A percentile compares a stretch with the other conserved stretches of the same genome.
These are phyloP conservation scores for Vitellaria paradoxa DNA, from an alignment of 179 eudicot genomes.

Conservation along the genomic window DNA sequence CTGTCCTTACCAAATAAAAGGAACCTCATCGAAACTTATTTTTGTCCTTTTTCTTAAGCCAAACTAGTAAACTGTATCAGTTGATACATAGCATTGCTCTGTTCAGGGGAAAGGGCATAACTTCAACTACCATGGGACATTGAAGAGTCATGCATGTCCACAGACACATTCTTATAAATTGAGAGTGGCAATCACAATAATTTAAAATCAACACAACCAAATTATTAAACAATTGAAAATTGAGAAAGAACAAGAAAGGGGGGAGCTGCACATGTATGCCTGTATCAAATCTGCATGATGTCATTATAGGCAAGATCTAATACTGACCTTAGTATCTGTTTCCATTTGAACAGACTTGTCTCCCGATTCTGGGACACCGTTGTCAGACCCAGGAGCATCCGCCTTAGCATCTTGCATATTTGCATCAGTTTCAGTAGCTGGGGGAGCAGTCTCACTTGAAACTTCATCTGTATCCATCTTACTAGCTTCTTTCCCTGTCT, in stretches of 20 bases:
- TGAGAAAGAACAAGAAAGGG: no score
- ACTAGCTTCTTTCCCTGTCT: slow-evolving; percentile 36
- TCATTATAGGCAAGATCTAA: background rate
- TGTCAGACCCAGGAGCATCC: slow-evolving; percentile 50
- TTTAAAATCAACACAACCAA: no score
- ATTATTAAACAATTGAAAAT: no score
- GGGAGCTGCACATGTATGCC: no score
- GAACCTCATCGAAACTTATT: no score
- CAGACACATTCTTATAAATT: no score
- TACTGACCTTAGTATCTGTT: slow-evolving; percentile 64
- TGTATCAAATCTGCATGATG: no score
- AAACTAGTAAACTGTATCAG: background rate
- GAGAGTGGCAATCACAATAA: no score
- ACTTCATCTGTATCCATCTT: slow-evolving; percentile 57
- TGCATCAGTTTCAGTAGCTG: slow-evolving; percentile 46
- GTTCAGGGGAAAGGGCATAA: no score
- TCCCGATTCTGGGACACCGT: slow-evolving; percentile 68
- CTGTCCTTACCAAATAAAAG: no score
- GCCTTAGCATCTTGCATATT: slow-evolving; percentile 78
- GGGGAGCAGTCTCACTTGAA: slow-evolving; percentile 25
- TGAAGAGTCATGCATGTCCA: background rate
- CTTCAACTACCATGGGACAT: background rate
- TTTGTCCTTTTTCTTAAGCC: background rate
- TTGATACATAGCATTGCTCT: background rate
- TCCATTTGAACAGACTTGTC: slow-evolving; percentile 77